Evolutionary conservation across 2,329 filamentous ascomycete species (phyloP).

Genomic region (Alternaria ventricosa): DNA sequence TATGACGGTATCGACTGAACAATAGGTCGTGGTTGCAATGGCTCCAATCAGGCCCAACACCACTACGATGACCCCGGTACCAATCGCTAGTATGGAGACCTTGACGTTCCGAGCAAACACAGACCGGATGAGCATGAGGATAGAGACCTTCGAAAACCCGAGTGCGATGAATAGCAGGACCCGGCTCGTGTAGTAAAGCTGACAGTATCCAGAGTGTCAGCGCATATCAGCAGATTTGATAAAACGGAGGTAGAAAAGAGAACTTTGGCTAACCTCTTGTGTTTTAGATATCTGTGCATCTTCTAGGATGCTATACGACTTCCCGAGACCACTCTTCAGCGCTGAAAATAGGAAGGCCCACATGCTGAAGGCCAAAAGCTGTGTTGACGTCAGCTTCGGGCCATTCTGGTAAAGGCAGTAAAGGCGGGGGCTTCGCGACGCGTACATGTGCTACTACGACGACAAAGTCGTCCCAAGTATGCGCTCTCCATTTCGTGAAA

Average conservation of each 20-base stretch:
- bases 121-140: slow-evolving; percentile 1
- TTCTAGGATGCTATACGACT: slow-evolving; percentile 1
- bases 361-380: slow-evolving; percentile 5
- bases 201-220: neutral
- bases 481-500: slow-evolving; percentile 6
- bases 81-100: neutral
- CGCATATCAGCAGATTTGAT: neutral
- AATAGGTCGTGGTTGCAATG: slow-evolving; percentile 1
- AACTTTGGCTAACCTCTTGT: slow-evolving; percentile 1
- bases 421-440: neutral
- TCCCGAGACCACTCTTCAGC: slow-evolving; percentile 3
- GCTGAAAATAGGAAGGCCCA: slow-evolving; percentile 5
- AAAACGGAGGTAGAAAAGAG: too few relatives aligned
- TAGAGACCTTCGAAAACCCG: slow-evolving; percentile 7
- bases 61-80: neutral
- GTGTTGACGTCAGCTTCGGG: neutral
- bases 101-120: slow-evolving; percentile 2
- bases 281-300: neutral
- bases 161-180: slow-evolving; percentile 10
- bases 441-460: slow-evolving; percentile 6
- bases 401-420: neutral
- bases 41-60: slow-evolving; percentile 1
- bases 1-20: neutral
- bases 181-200: slow-evolving; percentile 4
- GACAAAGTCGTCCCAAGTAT: slow-evolving; percentile 4